Evolutionary conservation across 352 stramenopile genomes (phyloP).

Genomic region (Pythium diclinum): DNA sequence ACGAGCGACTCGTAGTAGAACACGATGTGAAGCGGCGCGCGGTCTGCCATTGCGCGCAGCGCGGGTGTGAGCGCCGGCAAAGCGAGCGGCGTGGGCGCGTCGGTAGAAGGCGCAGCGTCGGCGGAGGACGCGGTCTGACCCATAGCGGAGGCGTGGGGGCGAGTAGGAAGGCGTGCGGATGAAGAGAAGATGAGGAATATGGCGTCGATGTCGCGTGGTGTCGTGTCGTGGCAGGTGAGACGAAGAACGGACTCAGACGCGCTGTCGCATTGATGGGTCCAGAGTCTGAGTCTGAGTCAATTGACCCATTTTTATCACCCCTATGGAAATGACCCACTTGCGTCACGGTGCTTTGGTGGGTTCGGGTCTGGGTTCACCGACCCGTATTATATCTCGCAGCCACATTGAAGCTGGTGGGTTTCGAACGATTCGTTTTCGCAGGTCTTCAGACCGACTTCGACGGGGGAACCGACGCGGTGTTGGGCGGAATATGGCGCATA

Average conservation of each 20-base stretch:
- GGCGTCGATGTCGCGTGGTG: neutral
- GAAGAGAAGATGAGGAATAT: neutral
- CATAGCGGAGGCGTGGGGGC: constrained; percentile 5
- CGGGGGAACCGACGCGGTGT: neutral
- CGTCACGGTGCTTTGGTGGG: constrained; percentile 1
- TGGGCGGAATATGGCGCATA: constrained; percentile 13
- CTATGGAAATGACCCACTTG: neutral
- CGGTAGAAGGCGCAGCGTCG: neutral
- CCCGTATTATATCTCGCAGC: constrained; percentile 11
- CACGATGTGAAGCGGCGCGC: constrained; percentile 58
- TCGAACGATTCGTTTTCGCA: constrained; percentile 27
- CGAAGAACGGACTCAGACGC: constrained; percentile 9
- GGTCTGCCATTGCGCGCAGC: constrained; percentile 31
- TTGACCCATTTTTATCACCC: neutral
- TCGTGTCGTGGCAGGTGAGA: neutral
- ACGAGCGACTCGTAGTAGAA: constrained; percentile 67
- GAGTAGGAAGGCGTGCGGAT: neutral
- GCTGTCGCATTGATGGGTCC: constrained; percentile 7
- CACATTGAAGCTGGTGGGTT: constrained; percentile 33
- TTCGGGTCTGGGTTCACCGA: neutral
- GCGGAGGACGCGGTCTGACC: constrained; percentile 18
- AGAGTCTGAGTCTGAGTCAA: constrained; percentile 19
- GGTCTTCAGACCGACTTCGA: constrained; percentile 10
- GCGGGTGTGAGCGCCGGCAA: constrained; percentile 12
- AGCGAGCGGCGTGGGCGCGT: neutral